These are phyloP conservation scores for Apiotrichum sp. DNA, from an alignment of 1,284 basidiomycete genomes.

Conservation along the genomic window DNA sequence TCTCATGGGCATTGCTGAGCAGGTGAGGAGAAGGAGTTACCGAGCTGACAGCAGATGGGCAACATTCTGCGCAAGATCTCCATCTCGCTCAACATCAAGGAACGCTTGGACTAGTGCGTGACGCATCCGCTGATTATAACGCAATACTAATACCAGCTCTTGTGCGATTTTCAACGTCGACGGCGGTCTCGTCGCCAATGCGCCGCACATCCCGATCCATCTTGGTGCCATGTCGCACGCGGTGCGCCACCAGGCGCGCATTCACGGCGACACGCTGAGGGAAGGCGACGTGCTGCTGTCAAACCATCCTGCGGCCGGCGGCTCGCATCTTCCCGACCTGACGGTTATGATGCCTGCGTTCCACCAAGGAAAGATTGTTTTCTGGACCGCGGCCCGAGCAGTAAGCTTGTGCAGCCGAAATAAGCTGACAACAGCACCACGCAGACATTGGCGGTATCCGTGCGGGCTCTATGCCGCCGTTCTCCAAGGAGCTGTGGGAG, in stretches of 20 bases:
- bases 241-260: conserved; percentile 31
- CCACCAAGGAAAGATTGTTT: conserved; percentile 36
- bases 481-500: conserved; percentile 47
- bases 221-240: conserved; percentile 40
- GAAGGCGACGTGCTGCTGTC: conserved; percentile 50
- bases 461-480: conserved; percentile 50
- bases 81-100: conserved; percentile 45
- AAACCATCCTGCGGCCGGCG: conserved; percentile 52
- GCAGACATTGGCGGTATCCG: conserved; percentile 47
- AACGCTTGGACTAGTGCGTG: conserved; percentile 33
- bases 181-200: conserved; percentile 51
- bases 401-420: not conserved
- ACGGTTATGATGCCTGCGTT: conserved; percentile 45
- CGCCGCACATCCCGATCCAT: conserved; percentile 44
- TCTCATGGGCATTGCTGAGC: conserved; percentile 50
- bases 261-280: conserved; percentile 29
- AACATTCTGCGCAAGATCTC: conserved; percentile 50
- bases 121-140: too few species aligned
- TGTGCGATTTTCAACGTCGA: conserved; percentile 50
- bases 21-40: conserved; percentile 7
- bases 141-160: conserved; percentile 19
- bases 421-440: conserved; percentile 34
- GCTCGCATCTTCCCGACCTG: conserved; percentile 51
- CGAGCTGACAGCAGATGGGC: conserved; percentile 42
- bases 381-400: conserved; percentile 40